Conservation (phyloP, 345 rosid species). For the Salix caprea region DNA sequence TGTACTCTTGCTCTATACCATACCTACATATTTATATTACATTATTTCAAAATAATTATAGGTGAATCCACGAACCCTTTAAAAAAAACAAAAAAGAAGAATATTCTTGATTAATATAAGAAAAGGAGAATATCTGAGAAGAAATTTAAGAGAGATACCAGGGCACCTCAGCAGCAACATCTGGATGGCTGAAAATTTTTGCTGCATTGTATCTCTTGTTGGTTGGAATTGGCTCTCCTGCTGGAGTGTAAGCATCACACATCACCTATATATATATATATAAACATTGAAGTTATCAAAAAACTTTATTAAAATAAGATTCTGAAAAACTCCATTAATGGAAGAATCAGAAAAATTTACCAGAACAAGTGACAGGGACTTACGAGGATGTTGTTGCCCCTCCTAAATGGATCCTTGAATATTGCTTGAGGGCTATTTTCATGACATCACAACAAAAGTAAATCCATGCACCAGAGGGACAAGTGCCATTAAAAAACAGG, state of each 20-base stretch:
- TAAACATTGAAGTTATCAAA: background rate
- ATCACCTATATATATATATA: constrained; percentile 45
- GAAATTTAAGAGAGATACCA: constrained; percentile 32
- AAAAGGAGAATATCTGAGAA: background rate
- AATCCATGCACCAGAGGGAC: background rate
- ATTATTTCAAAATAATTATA: background rate
- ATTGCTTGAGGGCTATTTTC: constrained; percentile 40
- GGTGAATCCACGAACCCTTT: background rate
- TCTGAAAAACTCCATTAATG: background rate
- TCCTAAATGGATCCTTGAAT: constrained; percentile 85
- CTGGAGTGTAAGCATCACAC: constrained; percentile 92
- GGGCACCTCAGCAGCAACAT: constrained; percentile 63
- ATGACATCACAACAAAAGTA: background rate
- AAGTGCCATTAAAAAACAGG: background rate
- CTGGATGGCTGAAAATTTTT: constrained; percentile 67
- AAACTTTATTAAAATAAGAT: background rate
- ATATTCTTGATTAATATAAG: background rate
- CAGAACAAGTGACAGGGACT: constrained; percentile 10
- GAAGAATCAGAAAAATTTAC: background rate
- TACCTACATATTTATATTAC: constrained; percentile 39
- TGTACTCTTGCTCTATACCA: constrained; percentile 94
- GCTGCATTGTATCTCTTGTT: constrained; percentile 80
- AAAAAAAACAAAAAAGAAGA: background rate
- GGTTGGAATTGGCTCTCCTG: constrained; percentile 80
- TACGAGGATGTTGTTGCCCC: constrained; percentile 85